Evolutionary conservation across 2,329 filamentous ascomycete genomes (phyloP), one percentile per base, ranked within the genome.

Genomic region (Anthostomella pinea): DNA sequence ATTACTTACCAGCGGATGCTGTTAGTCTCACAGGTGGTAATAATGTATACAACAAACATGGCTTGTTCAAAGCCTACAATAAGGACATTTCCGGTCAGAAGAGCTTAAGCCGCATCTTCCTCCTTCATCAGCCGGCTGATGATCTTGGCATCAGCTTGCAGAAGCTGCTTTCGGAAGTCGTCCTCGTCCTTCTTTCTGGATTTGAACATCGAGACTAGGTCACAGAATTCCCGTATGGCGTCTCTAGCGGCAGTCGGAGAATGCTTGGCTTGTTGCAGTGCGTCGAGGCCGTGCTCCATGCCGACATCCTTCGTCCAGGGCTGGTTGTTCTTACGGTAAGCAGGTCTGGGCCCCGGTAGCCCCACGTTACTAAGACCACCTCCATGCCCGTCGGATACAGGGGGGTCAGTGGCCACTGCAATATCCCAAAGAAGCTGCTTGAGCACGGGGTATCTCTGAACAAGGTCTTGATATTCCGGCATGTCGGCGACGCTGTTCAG

Each of bases 301-400:
- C 79, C 80, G 5, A 73, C 65, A 32, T 83, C 77, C 28, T 67
- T 65, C 15, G 73, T 76, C 81, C 80, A 85, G 3, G 53, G 53
- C 30, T 64, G 58, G 39, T 65, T 58, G 28, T 64, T 63, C 39
- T 64, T 65, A 14, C n/a, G n/a, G n/a, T n/a, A n/a, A n/a, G 41
- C 44, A 54, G 56, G 16, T 47, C 29, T 38, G 8, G 30, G 32
- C n/a, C 39, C 36, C 17, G 32, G 35, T 2, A 25, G 27, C 9
- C 20, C 20, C n/a, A 25, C 16, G 15, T 29, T 43, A 26, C 44
- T 47, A 17, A 31, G 10, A 22, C 31, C 38, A 28, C 15, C 30
- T 8, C 27, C 28, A 8, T 28, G 27, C 6, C 41, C 36, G 20
- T 11, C 30, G 4, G 44, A 22, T 8, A 43, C 29, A 4, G 57